Conservation (phyloP, 2,329 filamentous ascomycete species). For the Chaetomiaceae sp. region DNA sequence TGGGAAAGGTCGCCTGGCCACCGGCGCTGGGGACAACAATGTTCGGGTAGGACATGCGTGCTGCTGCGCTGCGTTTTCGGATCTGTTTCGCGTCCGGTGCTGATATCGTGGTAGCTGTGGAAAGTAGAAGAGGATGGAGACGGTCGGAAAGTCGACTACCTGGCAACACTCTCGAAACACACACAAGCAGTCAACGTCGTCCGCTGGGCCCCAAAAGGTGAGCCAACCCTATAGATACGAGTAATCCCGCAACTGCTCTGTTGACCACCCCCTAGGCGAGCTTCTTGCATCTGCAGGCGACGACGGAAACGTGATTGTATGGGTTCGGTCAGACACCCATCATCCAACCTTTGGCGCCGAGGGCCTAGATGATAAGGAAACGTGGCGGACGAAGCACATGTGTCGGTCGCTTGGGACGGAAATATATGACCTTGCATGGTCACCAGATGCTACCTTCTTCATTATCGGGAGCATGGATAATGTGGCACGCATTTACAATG, state of each 20-base stretch:
- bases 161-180: conserved; percentile 88
- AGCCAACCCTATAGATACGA: conserved; percentile 25
- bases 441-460: conserved; percentile 92
- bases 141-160: conserved; percentile 83
- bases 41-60: conserved; percentile 78
- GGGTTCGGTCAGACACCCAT: conserved; percentile 81
- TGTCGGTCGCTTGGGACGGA: conserved; percentile 91
- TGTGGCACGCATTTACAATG: conserved; percentile 93
- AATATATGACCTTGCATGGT: conserved; percentile 98
- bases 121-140: conserved; percentile 80
- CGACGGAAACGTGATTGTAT: conserved; percentile 93
- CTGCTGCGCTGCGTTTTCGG: background rate
- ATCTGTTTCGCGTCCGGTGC: background rate
- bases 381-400: conserved; percentile 97
- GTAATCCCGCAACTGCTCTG: background rate
- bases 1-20: conserved; percentile 87
- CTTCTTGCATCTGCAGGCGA: conserved; percentile 92
- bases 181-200: conserved; percentile 98
- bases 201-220: conserved; percentile 90
- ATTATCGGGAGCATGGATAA: conserved; percentile 99
- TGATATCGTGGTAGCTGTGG: conserved; percentile 63
- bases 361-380: conserved; percentile 86
- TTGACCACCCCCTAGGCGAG: conserved; percentile 58
- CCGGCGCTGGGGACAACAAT: conserved; percentile 93
- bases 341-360: conserved; percentile 72